Conservation (phyloP, 805 yeast genomes). For the Yarrowia alimentaria region DNA sequence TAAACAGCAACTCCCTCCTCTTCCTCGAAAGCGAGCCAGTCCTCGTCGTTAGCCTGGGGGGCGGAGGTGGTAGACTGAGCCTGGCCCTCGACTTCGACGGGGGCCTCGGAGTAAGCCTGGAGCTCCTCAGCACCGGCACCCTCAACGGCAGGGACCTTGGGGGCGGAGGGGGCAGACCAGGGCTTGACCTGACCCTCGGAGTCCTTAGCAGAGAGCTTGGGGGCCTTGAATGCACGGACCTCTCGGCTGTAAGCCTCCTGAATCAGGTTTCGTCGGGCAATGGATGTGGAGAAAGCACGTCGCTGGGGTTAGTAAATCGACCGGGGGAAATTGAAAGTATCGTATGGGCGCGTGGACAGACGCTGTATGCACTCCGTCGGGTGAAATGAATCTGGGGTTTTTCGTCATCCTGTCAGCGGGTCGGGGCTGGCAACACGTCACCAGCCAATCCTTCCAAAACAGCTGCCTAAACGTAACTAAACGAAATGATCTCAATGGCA, state of each 20-base stretch:
- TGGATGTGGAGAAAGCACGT: slow-evolving; percentile 35
- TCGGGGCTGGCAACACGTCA: too few species aligned
- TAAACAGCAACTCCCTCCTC: slow-evolving; percentile 40
- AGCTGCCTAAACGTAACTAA: too few species aligned
- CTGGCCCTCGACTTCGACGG: slow-evolving; percentile 42
- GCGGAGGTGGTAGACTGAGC: slow-evolving; percentile 33
- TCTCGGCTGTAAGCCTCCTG: slow-evolving; percentile 85
- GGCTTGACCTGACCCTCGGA: slow-evolving; percentile 76
- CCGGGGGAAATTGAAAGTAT: too few species aligned
- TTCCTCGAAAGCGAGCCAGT: slow-evolving; percentile 47
- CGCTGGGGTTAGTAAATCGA: slow-evolving; percentile 28
- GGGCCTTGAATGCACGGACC: slow-evolving; percentile 84
- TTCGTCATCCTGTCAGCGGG: too few species aligned
- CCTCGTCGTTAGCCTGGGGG: slow-evolving; percentile 36
- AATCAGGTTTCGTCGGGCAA: slow-evolving; percentile 52
- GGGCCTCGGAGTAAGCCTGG: slow-evolving; percentile 46
- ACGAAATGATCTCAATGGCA: too few species aligned
- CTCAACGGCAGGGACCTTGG: slow-evolving; percentile 78
- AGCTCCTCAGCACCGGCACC: slow-evolving; percentile 62
- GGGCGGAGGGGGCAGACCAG: slow-evolving; percentile 79
- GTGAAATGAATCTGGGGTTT: too few species aligned
- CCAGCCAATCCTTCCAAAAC: too few species aligned
- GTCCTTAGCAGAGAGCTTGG: slow-evolving; percentile 66
- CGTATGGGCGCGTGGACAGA: too few species aligned
- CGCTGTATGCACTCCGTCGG: too few species aligned